Evolutionary conservation across 2,329 filamentous ascomycete species (phyloP).

Genomic region (Orbilia ellipsospora): DNA sequence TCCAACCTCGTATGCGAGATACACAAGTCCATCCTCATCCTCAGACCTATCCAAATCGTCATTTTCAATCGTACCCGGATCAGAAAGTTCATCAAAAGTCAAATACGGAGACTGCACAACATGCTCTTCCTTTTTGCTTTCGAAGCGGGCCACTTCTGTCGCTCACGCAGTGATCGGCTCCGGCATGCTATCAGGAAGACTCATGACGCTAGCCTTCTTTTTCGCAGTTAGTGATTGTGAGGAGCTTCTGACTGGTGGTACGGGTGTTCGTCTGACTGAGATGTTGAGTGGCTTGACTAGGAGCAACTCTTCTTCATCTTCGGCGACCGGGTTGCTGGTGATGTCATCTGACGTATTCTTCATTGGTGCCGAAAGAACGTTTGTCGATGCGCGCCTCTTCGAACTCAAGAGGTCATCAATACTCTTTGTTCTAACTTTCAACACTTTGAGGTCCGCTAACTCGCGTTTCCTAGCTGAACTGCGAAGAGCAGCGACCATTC

Average conservation of each 20-base stretch:
- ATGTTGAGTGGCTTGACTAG: slow-evolving; percentile 50
- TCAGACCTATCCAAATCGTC: slow-evolving; percentile 23
- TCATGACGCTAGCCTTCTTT: slow-evolving; percentile 54
- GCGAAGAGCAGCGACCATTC: slow-evolving; percentile 87
- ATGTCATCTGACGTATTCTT: slow-evolving; percentile 41
- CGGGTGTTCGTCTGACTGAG: slow-evolving; percentile 45
- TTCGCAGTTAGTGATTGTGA: slow-evolving; percentile 41
- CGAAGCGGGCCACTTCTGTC: slow-evolving; percentile 37
- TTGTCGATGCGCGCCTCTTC: slow-evolving; percentile 58
- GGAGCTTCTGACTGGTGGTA: slow-evolving; percentile 43
- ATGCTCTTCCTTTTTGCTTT: slow-evolving; percentile 8
- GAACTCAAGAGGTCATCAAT: slow-evolving; percentile 51
- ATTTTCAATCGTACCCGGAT: slow-evolving; percentile 28
- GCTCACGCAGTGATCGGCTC: slow-evolving; percentile 52
- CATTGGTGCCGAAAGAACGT: slow-evolving; percentile 34
- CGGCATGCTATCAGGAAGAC: slow-evolving; percentile 44
- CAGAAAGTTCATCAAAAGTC: slow-evolving; percentile 41
- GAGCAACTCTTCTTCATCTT: slow-evolving; percentile 48
- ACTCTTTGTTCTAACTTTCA: slow-evolving; percentile 58
- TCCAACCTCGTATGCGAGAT: neutral
- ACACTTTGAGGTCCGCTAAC: slow-evolving; percentile 72
- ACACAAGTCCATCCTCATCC: slow-evolving; percentile 10
- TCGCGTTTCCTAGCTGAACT: slow-evolving; percentile 88
- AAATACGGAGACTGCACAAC: slow-evolving; percentile 22
- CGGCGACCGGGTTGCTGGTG: slow-evolving; percentile 39